Percentiles rank a stretch among this genome's conserved stretches.
These are phyloP conservation scores for Drechslerella dactyloides DNA, from an alignment of 2,329 filamentous ascomycete species.

Conservation along the genomic window DNA sequence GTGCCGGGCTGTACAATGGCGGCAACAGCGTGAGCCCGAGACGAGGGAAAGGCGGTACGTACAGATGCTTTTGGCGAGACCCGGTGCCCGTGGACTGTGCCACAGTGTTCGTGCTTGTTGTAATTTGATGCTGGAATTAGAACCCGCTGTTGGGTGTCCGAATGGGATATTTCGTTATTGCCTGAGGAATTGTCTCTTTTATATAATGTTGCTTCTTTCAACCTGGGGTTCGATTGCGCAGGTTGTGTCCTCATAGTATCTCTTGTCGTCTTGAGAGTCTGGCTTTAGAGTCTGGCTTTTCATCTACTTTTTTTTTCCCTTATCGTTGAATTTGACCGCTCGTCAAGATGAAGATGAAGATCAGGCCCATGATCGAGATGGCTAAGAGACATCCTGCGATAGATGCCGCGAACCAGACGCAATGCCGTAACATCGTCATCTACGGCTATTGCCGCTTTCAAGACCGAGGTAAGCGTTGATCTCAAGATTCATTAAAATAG, in stretches of 20 bases:
- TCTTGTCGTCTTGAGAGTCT: no score
- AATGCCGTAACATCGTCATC: conserved; percentile 90
- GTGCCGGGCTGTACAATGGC: conserved; percentile 48
- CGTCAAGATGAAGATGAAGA: not conserved
- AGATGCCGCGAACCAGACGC: conserved; percentile 72
- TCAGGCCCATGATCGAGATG: conserved; percentile 6
- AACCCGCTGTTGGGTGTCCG: not conserved
- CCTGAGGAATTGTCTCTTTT: no score
- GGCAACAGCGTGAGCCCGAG: conserved; percentile 48
- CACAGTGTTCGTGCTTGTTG: conserved; percentile 5
- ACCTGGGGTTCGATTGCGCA: not conserved
- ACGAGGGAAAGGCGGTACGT: conserved; percentile 48
- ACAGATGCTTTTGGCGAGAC: not conserved
- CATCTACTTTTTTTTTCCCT: not conserved
- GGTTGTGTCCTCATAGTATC: no score
- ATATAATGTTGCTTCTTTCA: conserved; percentile 4
- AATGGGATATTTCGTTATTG: no score
- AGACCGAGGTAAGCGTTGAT: conserved; percentile 69
- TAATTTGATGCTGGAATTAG: not conserved
- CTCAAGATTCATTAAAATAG: conserved; percentile 8
- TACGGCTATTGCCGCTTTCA: conserved; percentile 93
- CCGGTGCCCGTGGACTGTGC: conserved; percentile 24
- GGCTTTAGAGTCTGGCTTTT: no score
- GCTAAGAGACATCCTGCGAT: conserved; percentile 26
- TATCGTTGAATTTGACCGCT: not conserved